These are phyloP conservation scores for Colletotrichum camelliae DNA, from an alignment of 2,329 filamentous ascomycete species.

Conservation along the genomic window DNA sequence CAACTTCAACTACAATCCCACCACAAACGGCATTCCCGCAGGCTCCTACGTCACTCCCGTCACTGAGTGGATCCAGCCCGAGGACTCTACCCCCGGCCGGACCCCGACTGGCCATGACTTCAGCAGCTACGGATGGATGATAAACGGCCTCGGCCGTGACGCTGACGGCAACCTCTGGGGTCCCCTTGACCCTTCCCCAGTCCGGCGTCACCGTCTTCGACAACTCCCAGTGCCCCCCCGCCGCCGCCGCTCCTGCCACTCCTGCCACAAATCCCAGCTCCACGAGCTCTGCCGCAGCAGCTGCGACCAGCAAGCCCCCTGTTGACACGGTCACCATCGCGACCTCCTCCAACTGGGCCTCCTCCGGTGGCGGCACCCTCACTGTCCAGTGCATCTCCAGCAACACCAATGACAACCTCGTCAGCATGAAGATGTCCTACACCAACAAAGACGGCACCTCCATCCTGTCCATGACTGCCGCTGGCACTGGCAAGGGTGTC, in stretches of 20 bases:
- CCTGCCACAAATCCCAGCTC: background rate
- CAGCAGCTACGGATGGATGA: constrained; percentile 33
- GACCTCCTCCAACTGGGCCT: constrained; percentile 15
- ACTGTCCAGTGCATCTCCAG: constrained; percentile 17
- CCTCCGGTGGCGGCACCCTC: constrained; percentile 22
- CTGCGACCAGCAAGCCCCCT: background rate
- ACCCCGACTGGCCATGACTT: constrained; percentile 37
- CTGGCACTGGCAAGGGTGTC: background rate
- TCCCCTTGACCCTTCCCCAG: constrained; percentile 38
- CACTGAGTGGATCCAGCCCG: constrained; percentile 48
- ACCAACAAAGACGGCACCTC: constrained; percentile 25
- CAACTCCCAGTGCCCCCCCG: constrained; percentile 7
- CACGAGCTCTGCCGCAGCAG: background rate
- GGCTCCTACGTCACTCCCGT: constrained; percentile 46
- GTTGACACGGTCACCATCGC: constrained; percentile 17
- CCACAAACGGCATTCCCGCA: constrained; percentile 42
- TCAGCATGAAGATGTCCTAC: constrained; percentile 28
- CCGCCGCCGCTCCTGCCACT: background rate
- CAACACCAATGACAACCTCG: constrained; percentile 12
- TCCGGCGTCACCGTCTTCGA: constrained; percentile 18
- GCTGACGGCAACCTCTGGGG: constrained; percentile 36
- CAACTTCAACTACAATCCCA: constrained; percentile 29
- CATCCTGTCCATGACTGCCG: constrained; percentile 10
- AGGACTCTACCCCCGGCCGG: constrained; percentile 40
- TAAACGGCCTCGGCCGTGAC: constrained; percentile 33